Conservation (phyloP, 805 yeast genomes). For the Suhomyces sp. region DNA sequence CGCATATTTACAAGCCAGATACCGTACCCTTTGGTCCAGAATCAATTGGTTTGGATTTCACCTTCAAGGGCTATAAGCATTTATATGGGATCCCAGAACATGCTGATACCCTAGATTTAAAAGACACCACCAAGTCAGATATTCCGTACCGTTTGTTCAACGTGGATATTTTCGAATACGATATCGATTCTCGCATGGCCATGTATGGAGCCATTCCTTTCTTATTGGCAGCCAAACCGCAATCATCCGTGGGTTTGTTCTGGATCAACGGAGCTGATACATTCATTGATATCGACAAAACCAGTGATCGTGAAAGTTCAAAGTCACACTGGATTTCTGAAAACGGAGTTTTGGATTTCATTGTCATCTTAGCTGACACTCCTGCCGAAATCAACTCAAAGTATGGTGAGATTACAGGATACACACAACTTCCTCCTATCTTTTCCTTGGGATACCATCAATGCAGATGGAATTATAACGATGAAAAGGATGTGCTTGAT, state of each 20-base stretch:
- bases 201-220: slow-evolving; percentile 97
- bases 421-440: slow-evolving; percentile 66
- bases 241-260: slow-evolving; percentile 68
- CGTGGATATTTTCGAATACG: slow-evolving; percentile 95
- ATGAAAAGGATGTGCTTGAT: slow-evolving; percentile 77
- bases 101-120: slow-evolving; percentile 73
- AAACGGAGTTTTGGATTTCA: slow-evolving; percentile 76
- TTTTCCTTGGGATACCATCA: slow-evolving; percentile 91
- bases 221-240: slow-evolving; percentile 64
- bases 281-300: slow-evolving; percentile 67
- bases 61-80: slow-evolving; percentile 56
- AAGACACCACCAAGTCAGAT: slow-evolving; percentile 60
- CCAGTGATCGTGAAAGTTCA: slow-evolving; percentile 23
- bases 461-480: slow-evolving; percentile 96
- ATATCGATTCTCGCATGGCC: slow-evolving; percentile 74
- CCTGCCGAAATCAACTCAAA: slow-evolving; percentile 56
- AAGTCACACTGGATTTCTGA: slow-evolving; percentile 93
- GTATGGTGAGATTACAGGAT: slow-evolving; percentile 74
- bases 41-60: slow-evolving; percentile 76
- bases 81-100: slow-evolving; percentile 98
- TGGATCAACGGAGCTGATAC: slow-evolving; percentile 96
- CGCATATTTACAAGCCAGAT: slow-evolving; percentile 63
- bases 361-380: slow-evolving; percentile 60
- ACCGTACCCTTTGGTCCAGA: slow-evolving; percentile 82
- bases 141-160: slow-evolving; percentile 84